Evolutionary conservation across 805 yeast species (phyloP), one percentile per base, ranked within the genome.

Genomic region (Pichia rugopelliculosa): DNA sequence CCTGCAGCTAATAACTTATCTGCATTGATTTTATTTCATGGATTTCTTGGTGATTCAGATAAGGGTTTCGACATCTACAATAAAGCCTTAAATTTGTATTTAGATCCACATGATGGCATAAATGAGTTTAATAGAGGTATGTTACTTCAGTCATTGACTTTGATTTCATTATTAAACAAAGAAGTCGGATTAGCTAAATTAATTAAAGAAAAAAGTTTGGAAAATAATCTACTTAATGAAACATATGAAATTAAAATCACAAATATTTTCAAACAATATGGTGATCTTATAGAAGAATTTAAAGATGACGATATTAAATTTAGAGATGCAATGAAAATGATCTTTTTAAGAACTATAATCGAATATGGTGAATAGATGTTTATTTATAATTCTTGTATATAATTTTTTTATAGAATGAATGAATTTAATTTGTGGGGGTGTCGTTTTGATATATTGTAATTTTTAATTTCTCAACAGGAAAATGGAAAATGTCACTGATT

Each of bases 181-280:
- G 69, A 67, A 39, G 38, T 67, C 7, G 66, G 62, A 22, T 44
- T 67, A 25, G 70, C 70, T 1, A 57, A 60, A 23, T 55, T 64
- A 21, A 58, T 67, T 39, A 59, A 62, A 41, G 49, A 51, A 6
- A 65, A 65, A 39, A 59, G 63, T 27, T 49, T 52, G 26, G 64
- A 59, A 25, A 57, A 58, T 36, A 45, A 54, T 3, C 46, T 65
- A 4, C 44, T 64, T 11, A 57, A 58, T 24, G 58, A 54, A 9
- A 47, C 44, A 7, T 48, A 47, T 12, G 66, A 59, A 20, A 46
- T 50, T 3, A 53, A 51, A 36, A 43, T 65, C 22, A 56, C 54
- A n/a, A 51, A 54, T 17, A 39, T 54, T 1, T 57, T 67, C 49
- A 66, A 61, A 41, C 42, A 47, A 1, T 67, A 64, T 40, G 71